Percentiles rank a stretch among this genome's conserved stretches.
phyloP scores from a whole-genome alignment of 23 red algal species.

The Cyanidium caldarium region DNA sequence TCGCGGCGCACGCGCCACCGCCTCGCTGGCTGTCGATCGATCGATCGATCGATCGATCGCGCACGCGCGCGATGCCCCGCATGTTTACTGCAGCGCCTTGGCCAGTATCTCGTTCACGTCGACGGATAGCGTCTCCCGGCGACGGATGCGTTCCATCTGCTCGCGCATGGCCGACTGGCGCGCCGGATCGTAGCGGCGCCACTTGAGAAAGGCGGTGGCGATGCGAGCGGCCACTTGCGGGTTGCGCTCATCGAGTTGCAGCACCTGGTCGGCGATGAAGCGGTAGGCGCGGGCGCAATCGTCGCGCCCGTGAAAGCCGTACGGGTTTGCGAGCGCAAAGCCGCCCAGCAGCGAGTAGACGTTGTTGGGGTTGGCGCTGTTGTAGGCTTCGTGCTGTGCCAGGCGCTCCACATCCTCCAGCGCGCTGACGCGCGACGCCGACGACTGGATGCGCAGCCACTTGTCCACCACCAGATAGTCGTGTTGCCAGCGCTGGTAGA shows the following conservation, averaged over 20 bases:
- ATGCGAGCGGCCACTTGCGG: constrained; percentile 96
- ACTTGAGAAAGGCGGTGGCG: constrained; percentile 43
- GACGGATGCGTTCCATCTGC: constrained; percentile 45
- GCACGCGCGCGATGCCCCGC: too few relatives aligned
- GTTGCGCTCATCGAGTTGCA: constrained; percentile 47
- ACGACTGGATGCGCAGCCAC: constrained; percentile 81
- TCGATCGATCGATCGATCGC: too few relatives aligned
- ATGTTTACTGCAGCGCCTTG: too few relatives aligned
- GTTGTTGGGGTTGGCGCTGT: constrained; percentile 65
- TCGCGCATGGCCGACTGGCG: constrained; percentile 40
- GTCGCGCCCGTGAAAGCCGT: constrained; percentile 40
- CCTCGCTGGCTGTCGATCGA: too few relatives aligned
- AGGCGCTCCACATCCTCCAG: constrained; percentile 52
- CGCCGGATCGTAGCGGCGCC: constrained; percentile 43
- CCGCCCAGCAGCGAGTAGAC: constrained; percentile 78
- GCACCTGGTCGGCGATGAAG: constrained; percentile 71
- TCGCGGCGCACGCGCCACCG: too few relatives aligned
- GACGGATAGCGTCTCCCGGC: constrained; percentile 38
- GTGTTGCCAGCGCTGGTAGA: constrained; percentile 81
- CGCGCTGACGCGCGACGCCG: constrained; percentile 34
- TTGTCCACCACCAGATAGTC: constrained; percentile 59
- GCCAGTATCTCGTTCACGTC: constrained; percentile 77
- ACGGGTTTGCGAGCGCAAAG: constrained; percentile 46
- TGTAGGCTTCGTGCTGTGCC: constrained; percentile 45
- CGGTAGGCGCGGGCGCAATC: constrained; percentile 31